Evolutionary conservation across 352 stramenopile genomes (phyloP), one percentile per base, ranked within the genome.

Genomic region (Vaucheria bursata): DNA sequence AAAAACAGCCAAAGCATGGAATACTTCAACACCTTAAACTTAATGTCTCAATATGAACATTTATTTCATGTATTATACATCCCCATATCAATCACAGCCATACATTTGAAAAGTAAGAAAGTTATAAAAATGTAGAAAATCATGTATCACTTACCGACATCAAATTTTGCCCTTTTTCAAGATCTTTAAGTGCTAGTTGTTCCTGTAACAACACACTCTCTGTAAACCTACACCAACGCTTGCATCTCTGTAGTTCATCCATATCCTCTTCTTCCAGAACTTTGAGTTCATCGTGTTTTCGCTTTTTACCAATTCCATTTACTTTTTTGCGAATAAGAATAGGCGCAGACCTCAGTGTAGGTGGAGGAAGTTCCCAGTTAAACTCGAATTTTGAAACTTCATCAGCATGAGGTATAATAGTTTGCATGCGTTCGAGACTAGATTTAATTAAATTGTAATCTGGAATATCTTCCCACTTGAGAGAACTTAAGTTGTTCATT

Each of bases 401-500:
- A 25, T 1, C 32, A 25, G 65, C 65, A 8, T 69, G 4, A 6
- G 18, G 18, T 38, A 29, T 38, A 7, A 79, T 52, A 34, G 29
- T 18, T n/a, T 70, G 66, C 37, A 82, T 82, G 25, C 79, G 38
- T 50, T 35, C n/a, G n/a, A 82, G 74, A 8, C 49, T 64, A 31
- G 40, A n/a, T 45, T 52, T 45, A 6, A 82, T 18, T 32, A 64
- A 37, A 36, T 33, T 66, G 52, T 82, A 82, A 64, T 80, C 33
- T 8, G 77, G 77, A 34, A 33, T 67, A 31, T 82, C 73, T 25
- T 38, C 25, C 34, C 72, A 82, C 29, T 71, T 66, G 49, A 74
- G 71, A 49, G 72, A 38, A 34, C 32, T 38, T 12, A 82, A 73
- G 25, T 79, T 49, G 4, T 74, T 37, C 2, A 31, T 25, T 40